Evolutionary conservation across 495 filamentous ascomycete species (phyloP), one percentile per base, ranked within the genome.

Genomic region (Parathielavia appendiculata): DNA sequence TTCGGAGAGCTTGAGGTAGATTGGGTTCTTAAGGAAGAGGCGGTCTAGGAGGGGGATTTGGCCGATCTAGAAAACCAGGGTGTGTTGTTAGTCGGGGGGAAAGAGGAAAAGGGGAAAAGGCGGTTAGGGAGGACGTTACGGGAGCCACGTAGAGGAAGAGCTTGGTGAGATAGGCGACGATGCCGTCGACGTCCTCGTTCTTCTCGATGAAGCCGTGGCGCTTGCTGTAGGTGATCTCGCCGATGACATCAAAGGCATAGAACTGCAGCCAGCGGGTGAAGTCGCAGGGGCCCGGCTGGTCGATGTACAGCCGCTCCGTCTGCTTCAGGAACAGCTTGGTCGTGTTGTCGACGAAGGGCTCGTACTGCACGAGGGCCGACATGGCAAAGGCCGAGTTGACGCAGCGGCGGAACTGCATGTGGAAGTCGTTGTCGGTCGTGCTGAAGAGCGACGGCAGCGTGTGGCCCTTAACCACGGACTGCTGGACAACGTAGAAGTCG

Each of bases 211-310:
- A 85, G 0, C 84, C 82, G 63, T 87, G 83, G 11, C 81, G 73
- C 60, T 85, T 80, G 51, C 78, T 78, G 61, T 84, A 87, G 4
- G 83, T 85, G 61, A 88, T 84, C 60, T 85, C 78, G 36, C 83
- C 83, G 59, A 87, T 86, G 34, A 90, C 86, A 63, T 93, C 89
- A 62, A 90, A 91, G 4, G 86, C 86, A 63, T 86, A 92, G 66
- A 83, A 91, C 63, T 90, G 86, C 13, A 91, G 70, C 90, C 90
- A 92, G 44, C 78, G 71, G 0, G 78, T 79, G 53, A 92, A 85
- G 60, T 90, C 80, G 59, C 87, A 89, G 17, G 67, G 67, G 19
- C 71, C 63, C 6, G 76, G 73, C 5, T 75, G 70, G 11, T 75
- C 67, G 22, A 77, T 81, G 59, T 84, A 90, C 10, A 86, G 69